These are phyloP conservation scores for Tuber calosporum DNA, from an alignment of 495 filamentous ascomycete species.

Conservation along the genomic window DNA sequence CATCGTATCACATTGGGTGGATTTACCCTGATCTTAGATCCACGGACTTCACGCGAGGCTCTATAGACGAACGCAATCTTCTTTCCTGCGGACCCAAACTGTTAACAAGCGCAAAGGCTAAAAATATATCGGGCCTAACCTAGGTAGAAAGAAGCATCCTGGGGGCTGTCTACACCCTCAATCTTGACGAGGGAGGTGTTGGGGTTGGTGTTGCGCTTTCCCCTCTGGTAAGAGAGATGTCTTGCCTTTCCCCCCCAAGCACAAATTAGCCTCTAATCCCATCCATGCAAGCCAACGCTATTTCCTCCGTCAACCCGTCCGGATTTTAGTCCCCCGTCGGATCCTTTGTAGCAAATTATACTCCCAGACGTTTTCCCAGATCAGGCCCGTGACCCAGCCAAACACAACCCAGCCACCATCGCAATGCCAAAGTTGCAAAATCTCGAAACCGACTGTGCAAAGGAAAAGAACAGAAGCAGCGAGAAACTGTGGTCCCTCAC, in stretches of 20 bases:
- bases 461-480: background rate
- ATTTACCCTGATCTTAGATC: constrained; percentile 69
- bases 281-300: background rate
- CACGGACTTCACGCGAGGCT: constrained; percentile 80
- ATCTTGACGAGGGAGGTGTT: constrained; percentile 89
- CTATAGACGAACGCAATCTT: constrained; percentile 96
- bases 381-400: background rate
- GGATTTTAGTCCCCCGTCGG: background rate
- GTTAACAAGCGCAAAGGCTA: background rate
- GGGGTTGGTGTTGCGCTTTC: constrained; percentile 74
- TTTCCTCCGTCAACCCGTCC: constrained; percentile 4
- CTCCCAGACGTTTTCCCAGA: background rate
- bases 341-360: background rate
- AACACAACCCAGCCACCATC: background rate
- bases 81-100: constrained; percentile 67
- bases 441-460: background rate
- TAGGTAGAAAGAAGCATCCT: constrained; percentile 63
- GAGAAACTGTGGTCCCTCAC: constrained; percentile 16
- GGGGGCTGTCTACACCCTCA: constrained; percentile 83
- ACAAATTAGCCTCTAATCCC: background rate
- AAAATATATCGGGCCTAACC: constrained; percentile 22
- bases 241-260: constrained; percentile 51
- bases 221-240: constrained; percentile 90
- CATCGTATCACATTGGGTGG: background rate
- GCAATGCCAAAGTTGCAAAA: background rate